phyloP scores from a whole-genome alignment of 306 rosid genomes.

The Astragalus membranaceus region DNA sequence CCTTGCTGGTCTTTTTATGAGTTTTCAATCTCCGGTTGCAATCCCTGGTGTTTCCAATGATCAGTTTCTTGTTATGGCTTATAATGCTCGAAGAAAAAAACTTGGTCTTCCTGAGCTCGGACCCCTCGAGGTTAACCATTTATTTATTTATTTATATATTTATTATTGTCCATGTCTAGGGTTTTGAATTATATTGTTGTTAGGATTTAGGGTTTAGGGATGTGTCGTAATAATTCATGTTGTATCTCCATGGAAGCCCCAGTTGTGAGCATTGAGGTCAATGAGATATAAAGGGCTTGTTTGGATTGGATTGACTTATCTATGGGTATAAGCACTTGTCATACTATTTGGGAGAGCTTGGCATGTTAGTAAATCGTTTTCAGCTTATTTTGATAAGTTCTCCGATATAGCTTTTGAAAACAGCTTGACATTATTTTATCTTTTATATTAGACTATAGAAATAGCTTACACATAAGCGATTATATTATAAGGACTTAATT shows the following conservation, averaged over 20 bases:
- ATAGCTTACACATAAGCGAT: too few relatives aligned
- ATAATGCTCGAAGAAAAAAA: conserved; percentile 76
- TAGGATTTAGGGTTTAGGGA: too few relatives aligned
- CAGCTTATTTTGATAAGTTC: too few relatives aligned
- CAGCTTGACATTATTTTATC: too few relatives aligned
- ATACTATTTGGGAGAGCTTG: not conserved
- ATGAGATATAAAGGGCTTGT: not conserved
- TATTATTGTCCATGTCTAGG: too few relatives aligned
- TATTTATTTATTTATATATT: not conserved
- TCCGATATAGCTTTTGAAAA: too few relatives aligned
- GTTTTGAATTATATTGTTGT: too few relatives aligned
- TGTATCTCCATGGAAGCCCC: too few relatives aligned
- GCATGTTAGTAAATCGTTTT: not conserved
- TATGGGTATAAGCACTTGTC: not conserved
- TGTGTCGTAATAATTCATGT: too few relatives aligned
- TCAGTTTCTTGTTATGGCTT: conserved; percentile 83
- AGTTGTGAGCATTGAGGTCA: too few relatives aligned
- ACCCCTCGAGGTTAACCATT: conserved; percentile 54
- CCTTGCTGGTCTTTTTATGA: conserved; percentile 85
- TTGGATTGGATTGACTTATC: not conserved
- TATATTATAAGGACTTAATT: not conserved
- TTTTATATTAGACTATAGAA: too few relatives aligned
- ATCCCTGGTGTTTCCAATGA: conserved; percentile 90
- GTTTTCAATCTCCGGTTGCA: conserved; percentile 86
- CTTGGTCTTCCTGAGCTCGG: conserved; percentile 80